Evolutionary conservation across 305 asterid species (phyloP), one percentile per base, ranked within the genome.

Genomic region (Nicotiana rustica): DNA sequence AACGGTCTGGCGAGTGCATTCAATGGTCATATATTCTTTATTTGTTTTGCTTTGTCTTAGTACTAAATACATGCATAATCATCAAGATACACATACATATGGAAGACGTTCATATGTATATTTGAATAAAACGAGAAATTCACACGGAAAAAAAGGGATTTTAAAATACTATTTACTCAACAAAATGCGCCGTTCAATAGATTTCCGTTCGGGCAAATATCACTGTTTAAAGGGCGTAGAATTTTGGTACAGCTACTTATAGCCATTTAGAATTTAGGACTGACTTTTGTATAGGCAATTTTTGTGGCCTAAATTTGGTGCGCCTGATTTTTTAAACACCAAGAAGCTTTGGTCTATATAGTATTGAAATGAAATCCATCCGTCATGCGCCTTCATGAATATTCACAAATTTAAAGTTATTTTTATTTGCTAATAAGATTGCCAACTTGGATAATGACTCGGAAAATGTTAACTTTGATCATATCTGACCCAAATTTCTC

Each of bases 231-330:
- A 73, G 64, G 79, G 44, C 41, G 6, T 49, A 21, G 44, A 21
- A 47, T 21, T 73, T 49, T 47, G 64, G 62, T 31, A 59, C 4
- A 25, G 79, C 62, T 73, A 49, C 57, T 71, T 19, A 5, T 19
- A 66, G 49, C 49, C 12, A 67, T 67, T 6, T 67, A 49, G 64
- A 25, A 49, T 61, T 49, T 49, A 49, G 44, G 56, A 47, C 44
- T 73, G 25, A 49, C 29, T 73, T 64, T 73, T 73, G 62, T 49
- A 73, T 73, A 73, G 79, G 19, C 21, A 73, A 73, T 13, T 35
- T 21, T 44, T 21, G 17, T 25, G 29, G 79, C 62, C 79, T 73
- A 14, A 47, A 14, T 3, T 47, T 2, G 41, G 47, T 38, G 41
- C 15, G 38, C 21, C 52, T 14, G 15, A 49, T 47, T 25, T 73